A percentile compares a stretch with the other conserved stretches of the same genome.
Evolutionary conservation across 805 yeast species (phyloP).

Genomic region (Metschnikowia dekortorum): DNA sequence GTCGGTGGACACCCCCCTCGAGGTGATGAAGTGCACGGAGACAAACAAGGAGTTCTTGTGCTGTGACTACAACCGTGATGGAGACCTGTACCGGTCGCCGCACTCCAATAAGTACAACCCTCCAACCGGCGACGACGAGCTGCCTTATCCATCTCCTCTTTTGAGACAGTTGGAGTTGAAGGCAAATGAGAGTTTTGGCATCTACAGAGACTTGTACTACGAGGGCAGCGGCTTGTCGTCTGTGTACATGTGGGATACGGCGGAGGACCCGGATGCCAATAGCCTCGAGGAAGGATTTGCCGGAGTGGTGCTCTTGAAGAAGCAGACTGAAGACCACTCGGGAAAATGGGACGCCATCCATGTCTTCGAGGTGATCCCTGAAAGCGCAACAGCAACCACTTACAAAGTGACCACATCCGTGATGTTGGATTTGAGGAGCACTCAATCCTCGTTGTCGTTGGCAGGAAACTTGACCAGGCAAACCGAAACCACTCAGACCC

Average conservation of each 20-base stretch:
- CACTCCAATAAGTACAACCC: constrained; percentile 78
- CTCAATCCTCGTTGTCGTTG: constrained; percentile 36
- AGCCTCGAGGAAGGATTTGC: constrained; percentile 61
- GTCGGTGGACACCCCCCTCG: constrained; percentile 82
- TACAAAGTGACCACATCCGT: constrained; percentile 86
- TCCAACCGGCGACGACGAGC: constrained; percentile 39
- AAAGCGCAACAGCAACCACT: constrained; percentile 30
- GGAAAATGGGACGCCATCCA: constrained; percentile 93
- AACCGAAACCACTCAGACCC: constrained; percentile 50
- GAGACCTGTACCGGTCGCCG: constrained; percentile 88
- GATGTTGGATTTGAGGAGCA: constrained; percentile 56
- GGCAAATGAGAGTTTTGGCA: constrained; percentile 87
- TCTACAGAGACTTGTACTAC: constrained; percentile 88
- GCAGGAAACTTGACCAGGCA: constrained; percentile 89
- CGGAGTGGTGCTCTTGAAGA: constrained; percentile 85
- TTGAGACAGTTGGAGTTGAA: constrained; percentile 71
- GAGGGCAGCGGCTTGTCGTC: constrained; percentile 86
- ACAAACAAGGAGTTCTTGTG: constrained; percentile 68
- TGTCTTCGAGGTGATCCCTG: constrained; percentile 69
- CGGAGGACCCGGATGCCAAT: constrained; percentile 46
- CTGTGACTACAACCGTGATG: constrained; percentile 94
- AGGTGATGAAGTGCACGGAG: constrained; percentile 44
- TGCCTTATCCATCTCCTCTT: constrained; percentile 61
- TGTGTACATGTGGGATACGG: constrained; percentile 88
- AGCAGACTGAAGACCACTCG: constrained; percentile 45